A percentile compares a stretch with the other conserved stretches of the same genome.
Evolutionary conservation across 352 stramenopile species (phyloP).

Genomic region (Hyaloperonospora arabidopsidis): DNA sequence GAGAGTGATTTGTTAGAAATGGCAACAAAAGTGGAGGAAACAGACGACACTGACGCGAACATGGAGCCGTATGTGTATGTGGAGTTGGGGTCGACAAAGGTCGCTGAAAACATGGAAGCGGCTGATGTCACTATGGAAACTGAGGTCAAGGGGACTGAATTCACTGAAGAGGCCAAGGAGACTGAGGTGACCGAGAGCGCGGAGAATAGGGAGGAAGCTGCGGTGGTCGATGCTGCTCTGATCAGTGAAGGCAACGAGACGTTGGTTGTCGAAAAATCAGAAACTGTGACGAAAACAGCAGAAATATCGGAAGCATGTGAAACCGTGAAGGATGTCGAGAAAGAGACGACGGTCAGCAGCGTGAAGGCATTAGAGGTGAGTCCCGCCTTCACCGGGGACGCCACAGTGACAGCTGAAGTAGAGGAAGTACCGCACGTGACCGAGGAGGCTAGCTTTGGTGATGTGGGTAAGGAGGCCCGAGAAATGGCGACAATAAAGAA

Average conservation of each 20-base stretch:
- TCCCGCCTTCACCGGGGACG: neutral
- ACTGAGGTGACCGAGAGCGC: neutral
- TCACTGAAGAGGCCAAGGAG: constrained; percentile 1
- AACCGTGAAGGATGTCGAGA: too few relatives aligned
- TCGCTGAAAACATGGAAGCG: neutral
- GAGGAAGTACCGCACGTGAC: constrained; percentile 2
- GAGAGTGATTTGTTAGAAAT: neutral
- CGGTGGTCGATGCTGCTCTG: neutral
- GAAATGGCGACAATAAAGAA: constrained; percentile 3
- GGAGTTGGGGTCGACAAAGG: neutral
- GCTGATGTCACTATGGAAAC: neutral
- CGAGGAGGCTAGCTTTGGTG: constrained; percentile 3
- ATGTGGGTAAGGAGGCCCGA: constrained; percentile 11
- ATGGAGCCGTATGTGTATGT: too few relatives aligned
- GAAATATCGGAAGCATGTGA: too few relatives aligned
- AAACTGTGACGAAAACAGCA: too few relatives aligned
- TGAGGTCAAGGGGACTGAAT: neutral
- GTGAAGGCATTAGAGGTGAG: constrained; percentile 1
- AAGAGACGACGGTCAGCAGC: constrained; percentile 1
- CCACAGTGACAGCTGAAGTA: neutral
- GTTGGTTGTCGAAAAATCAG: neutral
- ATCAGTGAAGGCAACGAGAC: neutral
- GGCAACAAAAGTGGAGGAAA: neutral
- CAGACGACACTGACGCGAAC: neutral
- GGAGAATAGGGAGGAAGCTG: neutral